Evolutionary conservation across 139 green algal species (phyloP).

Genomic region (Trebouxia sp.): DNA sequence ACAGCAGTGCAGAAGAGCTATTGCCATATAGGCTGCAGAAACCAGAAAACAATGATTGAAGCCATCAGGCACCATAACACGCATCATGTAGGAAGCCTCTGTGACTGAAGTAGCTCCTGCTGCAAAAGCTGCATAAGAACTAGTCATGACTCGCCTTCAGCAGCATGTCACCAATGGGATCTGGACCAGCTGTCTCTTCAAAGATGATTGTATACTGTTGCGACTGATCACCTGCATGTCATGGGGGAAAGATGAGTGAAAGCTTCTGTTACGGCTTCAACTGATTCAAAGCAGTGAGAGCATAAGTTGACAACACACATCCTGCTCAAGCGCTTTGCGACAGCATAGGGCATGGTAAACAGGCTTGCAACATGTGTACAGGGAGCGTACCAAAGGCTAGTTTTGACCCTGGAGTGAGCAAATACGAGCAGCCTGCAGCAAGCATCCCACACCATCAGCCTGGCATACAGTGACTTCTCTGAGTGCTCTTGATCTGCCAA

Average conservation of each 20-base stretch:
- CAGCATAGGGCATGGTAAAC: neutral
- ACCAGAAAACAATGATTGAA: no score
- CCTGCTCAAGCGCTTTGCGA: neutral
- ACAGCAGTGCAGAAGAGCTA: no score
- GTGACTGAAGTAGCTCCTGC: neutral
- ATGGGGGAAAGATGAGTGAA: neutral
- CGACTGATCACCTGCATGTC: neutral
- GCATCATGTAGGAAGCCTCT: no score
- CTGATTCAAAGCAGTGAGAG: neutral
- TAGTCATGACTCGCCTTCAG: constrained; percentile 12
- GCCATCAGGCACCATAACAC: no score
- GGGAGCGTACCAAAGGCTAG: constrained; percentile 13
- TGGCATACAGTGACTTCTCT: neutral
- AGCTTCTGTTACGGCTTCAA: neutral
- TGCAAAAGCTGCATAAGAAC: neutral
- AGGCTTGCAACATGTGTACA: neutral
- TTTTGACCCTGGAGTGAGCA: neutral
- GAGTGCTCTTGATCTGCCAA: neutral
- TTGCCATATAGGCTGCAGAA: no score
- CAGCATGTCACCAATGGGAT: constrained; percentile 19
- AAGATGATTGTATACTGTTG: constrained; percentile 2
- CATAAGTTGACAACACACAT: neutral
- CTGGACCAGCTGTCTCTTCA: neutral
- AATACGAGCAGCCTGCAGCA: constrained; percentile 1
- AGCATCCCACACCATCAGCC: neutral